Conservation (phyloP, 148 eudicot species). For the Spergularia bocconei region DNA sequence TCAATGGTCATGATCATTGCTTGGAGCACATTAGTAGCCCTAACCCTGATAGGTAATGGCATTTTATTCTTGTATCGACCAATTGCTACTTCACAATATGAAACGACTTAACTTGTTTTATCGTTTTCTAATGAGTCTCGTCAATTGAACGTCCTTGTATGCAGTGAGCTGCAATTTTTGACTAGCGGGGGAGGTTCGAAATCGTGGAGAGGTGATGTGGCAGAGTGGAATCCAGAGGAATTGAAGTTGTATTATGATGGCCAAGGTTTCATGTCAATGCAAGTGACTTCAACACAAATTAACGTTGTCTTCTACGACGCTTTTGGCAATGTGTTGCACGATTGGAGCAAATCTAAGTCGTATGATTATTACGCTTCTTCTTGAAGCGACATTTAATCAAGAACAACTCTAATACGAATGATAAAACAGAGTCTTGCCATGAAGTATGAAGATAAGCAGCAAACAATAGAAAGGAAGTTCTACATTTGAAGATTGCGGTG, state of each 20-base stretch:
- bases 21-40: slow-evolving; percentile 69
- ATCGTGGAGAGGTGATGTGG: slow-evolving; percentile 73
- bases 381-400: not conserved
- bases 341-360: slow-evolving; percentile 44
- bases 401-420: too few species aligned
- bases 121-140: too few species aligned
- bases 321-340: slow-evolving; percentile 54
- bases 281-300: slow-evolving; percentile 32
- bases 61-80: not conserved
- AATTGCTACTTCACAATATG: too few species aligned
- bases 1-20: slow-evolving; percentile 94
- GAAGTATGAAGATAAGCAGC: too few species aligned
- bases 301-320: slow-evolving; percentile 54
- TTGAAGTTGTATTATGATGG: slow-evolving; percentile 76
- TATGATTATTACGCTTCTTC: slow-evolving; percentile 3
- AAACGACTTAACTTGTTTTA: too few species aligned
- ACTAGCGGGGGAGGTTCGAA: slow-evolving; percentile 93
- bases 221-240: slow-evolving; percentile 33
- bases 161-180: slow-evolving; percentile 65
- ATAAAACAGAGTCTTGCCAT: too few species aligned
- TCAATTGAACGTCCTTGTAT: not conserved
- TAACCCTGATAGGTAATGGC: slow-evolving; percentile 44
- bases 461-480: too few species aligned
- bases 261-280: slow-evolving; percentile 81
- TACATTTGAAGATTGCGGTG: too few species aligned